Evolutionary conservation across 1,284 basidiomycete species (phyloP).

Genomic region (Filobasidium uniguttulatum): DNA sequence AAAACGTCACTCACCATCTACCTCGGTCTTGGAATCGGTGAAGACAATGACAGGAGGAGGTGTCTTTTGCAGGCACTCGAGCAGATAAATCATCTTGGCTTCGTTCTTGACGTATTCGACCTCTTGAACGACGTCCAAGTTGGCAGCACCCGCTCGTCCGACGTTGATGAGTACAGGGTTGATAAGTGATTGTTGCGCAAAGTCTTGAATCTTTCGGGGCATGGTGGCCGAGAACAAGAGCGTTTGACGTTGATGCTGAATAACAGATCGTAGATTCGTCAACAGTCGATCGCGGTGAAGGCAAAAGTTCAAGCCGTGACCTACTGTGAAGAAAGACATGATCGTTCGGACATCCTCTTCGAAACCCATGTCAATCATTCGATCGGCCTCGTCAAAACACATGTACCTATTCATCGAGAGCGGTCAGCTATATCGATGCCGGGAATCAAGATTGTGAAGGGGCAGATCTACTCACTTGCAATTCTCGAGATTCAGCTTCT

Average conservation of each 20-base stretch:
- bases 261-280: slow-evolving; percentile 5
- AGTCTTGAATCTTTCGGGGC: slow-evolving; percentile 97
- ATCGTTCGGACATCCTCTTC: slow-evolving; percentile 97
- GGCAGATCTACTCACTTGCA: slow-evolving; percentile 47
- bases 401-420: slow-evolving; percentile 46
- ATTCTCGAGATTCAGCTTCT: slow-evolving; percentile 73
- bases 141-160: slow-evolving; percentile 93
- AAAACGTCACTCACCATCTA: slow-evolving; percentile 56
- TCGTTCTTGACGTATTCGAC: slow-evolving; percentile 99
- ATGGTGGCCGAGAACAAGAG: slow-evolving; percentile 96
- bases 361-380: slow-evolving; percentile 98
- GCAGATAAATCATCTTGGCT: slow-evolving; percentile 96
- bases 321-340: slow-evolving; percentile 92
- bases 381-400: slow-evolving; percentile 97
- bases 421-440: slow-evolving; percentile 3
- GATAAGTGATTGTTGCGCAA: slow-evolving; percentile 88
- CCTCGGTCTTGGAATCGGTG: slow-evolving; percentile 98
- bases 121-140: slow-evolving; percentile 80
- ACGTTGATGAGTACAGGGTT: slow-evolving; percentile 91
- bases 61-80: slow-evolving; percentile 97
- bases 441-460: background rate
- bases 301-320: slow-evolving; percentile 18
- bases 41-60: slow-evolving; percentile 97
- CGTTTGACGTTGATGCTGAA: slow-evolving; percentile 84
- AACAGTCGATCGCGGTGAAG: background rate